Evolutionary conservation across 805 yeast genomes (phyloP).

Genomic region (Zygotorulaspora sp.): DNA sequence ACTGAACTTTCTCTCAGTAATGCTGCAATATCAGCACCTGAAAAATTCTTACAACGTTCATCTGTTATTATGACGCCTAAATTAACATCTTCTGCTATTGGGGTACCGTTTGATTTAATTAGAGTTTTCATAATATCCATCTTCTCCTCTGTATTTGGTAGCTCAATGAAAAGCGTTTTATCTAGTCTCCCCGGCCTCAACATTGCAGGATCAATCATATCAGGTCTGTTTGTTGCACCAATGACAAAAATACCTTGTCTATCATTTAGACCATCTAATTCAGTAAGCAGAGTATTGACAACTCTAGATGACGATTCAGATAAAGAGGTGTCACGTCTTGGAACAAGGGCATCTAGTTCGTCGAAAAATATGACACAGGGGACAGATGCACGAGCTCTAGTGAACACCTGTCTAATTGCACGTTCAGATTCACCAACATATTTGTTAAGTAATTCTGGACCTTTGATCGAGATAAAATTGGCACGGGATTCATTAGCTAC

Average conservation of each 20-base stretch:
- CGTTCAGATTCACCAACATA: constrained; percentile 96
- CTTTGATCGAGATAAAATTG: constrained; percentile 90
- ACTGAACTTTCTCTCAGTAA: constrained; percentile 93
- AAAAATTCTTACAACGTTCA: constrained; percentile 78
- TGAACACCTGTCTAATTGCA: constrained; percentile 89
- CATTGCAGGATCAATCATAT: constrained; percentile 98
- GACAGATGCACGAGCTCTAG: constrained; percentile 84
- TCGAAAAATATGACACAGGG: constrained; percentile 96
- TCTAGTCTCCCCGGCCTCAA: constrained; percentile 94
- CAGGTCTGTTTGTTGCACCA: constrained; percentile 97
- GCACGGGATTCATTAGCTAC: constrained; percentile 97
- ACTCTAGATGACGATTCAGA: constrained; percentile 91
- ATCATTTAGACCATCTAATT: constrained; percentile 90
- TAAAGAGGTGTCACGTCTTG: constrained; percentile 81
- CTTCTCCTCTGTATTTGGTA: constrained; percentile 76
- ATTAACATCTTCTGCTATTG: constrained; percentile 60
- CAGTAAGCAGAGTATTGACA: constrained; percentile 90
- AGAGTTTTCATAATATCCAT: constrained; percentile 77
- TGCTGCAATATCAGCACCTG: constrained; percentile 95
- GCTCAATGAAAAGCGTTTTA: constrained; percentile 84
- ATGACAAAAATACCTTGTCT: constrained; percentile 89
- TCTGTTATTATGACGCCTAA: constrained; percentile 61
- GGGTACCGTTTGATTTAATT: constrained; percentile 67
- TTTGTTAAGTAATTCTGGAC: constrained; percentile 91
- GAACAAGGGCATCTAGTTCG: constrained; percentile 93